Base-by-base conservation (phyloP, 805 yeast species). In the Kazachstania psychrophila region DNA sequence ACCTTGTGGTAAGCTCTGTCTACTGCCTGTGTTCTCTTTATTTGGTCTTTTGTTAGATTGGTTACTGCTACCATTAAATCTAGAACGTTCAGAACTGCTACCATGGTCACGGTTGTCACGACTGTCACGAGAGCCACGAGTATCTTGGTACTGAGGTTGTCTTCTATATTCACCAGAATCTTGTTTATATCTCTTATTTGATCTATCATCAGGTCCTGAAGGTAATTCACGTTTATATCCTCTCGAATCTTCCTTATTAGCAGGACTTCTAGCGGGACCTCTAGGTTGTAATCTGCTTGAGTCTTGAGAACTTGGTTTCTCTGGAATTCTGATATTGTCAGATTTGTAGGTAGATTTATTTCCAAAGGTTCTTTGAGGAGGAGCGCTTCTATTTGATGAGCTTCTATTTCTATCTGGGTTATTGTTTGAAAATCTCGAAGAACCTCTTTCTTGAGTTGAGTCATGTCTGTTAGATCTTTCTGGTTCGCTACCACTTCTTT, bases 1-100 rank as follows among this genome's bases (percentile, higher is more conserved):
- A 1, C 56, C 56, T 26, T 52, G 54, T 6, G 56, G 56, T 6
- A 52, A 28, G 3, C 26, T 31, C 7, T 41, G 42, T 9, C 34
- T 40, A 12, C 20, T 29, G 13, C 14, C 7, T 13, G 14, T 15
- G 23, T 15, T 26, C 28, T 20, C 5, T 10, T 24, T 15, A 24
- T 26, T 13, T 20, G 15, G 14, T 28, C 36, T 31, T 12, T 15
- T 20, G 23, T 10, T 20, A 20, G 23, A 14, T 13, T 7, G 34
- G n/a, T 14, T 13, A 20, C 23, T 9, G n/a, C 16, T 23, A 17
- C 18, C 23, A 17, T 23, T 34, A 15, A 32, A 40, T 28, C 48
- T 42, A 13, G 43, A 37, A 6, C 44, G 34, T 4, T 38, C 40
- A 15, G 20, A 13, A n/a, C 35, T 38, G 18, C 32, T 31, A 13